Conservation (phyloP, 768 basidiomycete species). For the Boletus insuetus region DNA sequence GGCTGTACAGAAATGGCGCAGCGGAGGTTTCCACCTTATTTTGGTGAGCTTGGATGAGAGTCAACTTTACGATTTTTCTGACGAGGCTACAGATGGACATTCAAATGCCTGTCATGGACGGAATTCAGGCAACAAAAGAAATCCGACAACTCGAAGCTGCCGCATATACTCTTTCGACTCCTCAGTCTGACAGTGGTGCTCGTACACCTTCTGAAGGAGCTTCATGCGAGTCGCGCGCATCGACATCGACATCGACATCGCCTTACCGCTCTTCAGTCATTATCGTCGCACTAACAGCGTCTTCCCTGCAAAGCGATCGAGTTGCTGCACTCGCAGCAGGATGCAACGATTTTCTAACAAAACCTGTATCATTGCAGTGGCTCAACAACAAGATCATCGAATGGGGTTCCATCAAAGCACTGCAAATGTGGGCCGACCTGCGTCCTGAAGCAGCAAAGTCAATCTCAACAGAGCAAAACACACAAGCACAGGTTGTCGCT, state of each 20-base stretch:
- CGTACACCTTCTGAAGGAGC: constrained; percentile 55
- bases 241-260: constrained; percentile 38
- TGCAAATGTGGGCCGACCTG: constrained; percentile 90
- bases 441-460: constrained; percentile 56
- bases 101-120: constrained; percentile 99
- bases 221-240: constrained; percentile 44
- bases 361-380: constrained; percentile 94
- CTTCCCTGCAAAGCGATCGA: constrained; percentile 91
- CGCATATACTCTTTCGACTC: constrained; percentile 67
- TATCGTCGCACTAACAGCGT: constrained; percentile 98
- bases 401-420: constrained; percentile 96
- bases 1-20: constrained; percentile 93
- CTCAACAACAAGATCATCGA: constrained; percentile 98
- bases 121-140: constrained; percentile 94
- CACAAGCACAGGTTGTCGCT: constrained; percentile 47
- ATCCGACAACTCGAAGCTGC: constrained; percentile 84
- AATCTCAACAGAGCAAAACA: constrained; percentile 45
- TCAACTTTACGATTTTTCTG: constrained; percentile 3
- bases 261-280: constrained; percentile 93
- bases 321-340: constrained; percentile 97
- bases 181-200: constrained; percentile 47
- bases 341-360: constrained; percentile 98
- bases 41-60: constrained; percentile 54
- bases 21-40: constrained; percentile 92
- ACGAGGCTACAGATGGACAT: constrained; percentile 88